A percentile compares a stretch with the other conserved stretches of the same genome.
Evolutionary conservation across 768 basidiomycete genomes (phyloP).

Genomic region (Mycena rebaudengoi): DNA sequence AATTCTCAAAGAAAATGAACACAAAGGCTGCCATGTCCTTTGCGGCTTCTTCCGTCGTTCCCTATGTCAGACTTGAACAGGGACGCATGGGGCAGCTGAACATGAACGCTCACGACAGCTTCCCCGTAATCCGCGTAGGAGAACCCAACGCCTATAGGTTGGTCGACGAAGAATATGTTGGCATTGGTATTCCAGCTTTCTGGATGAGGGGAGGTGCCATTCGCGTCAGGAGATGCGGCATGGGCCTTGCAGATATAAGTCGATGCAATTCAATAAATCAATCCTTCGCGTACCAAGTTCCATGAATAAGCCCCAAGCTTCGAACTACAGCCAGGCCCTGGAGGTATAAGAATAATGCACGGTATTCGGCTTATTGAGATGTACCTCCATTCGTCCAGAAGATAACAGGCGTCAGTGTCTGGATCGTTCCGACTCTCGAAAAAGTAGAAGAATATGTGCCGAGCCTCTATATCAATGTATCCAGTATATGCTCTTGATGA

Average conservation of each 20-base stretch:
- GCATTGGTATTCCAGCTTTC: conserved; percentile 78
- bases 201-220: conserved; percentile 60
- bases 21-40: conserved; percentile 77
- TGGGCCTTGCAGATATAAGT: conserved; percentile 54
- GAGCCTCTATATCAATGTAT: conserved; percentile 69
- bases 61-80: background rate
- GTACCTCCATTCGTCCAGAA: conserved; percentile 62
- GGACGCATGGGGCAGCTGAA: too few relatives aligned
- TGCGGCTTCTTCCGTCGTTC: background rate
- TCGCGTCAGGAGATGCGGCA: conserved; percentile 66
- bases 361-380: background rate
- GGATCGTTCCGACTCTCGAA: conserved; percentile 75
- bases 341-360: background rate
- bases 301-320: conserved; percentile 76
- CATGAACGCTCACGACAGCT: conserved; percentile 51
- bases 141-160: conserved; percentile 68
- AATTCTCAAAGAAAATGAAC: conserved; percentile 77
- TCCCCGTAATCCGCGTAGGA: conserved; percentile 73
- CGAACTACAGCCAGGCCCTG: conserved; percentile 51
- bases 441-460: conserved; percentile 80
- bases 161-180: conserved; percentile 70
- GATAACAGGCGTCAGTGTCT: conserved; percentile 65
- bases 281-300: conserved; percentile 55
- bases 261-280: background rate
- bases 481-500: conserved; percentile 63